Evolutionary conservation across 73 alveolate species (phyloP).

Genomic region (Loxodes magnus): DNA sequence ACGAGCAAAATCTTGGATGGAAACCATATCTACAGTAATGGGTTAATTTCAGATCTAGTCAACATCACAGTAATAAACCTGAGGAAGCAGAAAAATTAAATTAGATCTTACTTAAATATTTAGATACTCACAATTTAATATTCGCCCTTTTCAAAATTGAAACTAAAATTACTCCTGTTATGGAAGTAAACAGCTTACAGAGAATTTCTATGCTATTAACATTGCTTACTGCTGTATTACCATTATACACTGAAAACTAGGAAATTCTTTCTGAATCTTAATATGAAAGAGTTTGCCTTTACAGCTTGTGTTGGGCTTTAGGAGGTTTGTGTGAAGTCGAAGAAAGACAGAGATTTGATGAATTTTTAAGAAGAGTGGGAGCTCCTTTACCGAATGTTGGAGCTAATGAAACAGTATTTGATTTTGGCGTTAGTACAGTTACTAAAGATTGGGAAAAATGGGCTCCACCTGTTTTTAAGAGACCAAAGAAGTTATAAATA

Average conservation of each 20-base stretch:
- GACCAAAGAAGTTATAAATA: not conserved
- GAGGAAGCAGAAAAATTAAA: constrained; percentile 22
- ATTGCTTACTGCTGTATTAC: constrained; percentile 50
- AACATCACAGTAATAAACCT: not conserved
- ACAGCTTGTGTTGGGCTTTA: constrained; percentile 90
- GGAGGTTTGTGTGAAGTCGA: constrained; percentile 98
- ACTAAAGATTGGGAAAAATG: constrained; percentile 81
- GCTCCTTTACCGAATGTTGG: constrained; percentile 83
- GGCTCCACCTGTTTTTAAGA: constrained; percentile 75
- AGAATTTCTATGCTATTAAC: constrained; percentile 50
- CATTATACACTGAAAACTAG: constrained; percentile 53
- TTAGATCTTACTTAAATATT: constrained; percentile 21
- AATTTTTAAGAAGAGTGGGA: constrained; percentile 75
- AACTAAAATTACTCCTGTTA: constrained; percentile 53
- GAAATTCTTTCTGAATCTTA: constrained; percentile 53
- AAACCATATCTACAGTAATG: constrained; percentile 95
- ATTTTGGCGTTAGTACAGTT: constrained; percentile 57
- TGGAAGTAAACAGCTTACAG: constrained; percentile 54
- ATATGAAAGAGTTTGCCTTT: constrained; percentile 79
- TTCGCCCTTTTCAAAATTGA: constrained; percentile 19
- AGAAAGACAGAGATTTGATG: constrained; percentile 93
- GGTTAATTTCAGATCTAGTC: constrained; percentile 43
- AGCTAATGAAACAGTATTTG: constrained; percentile 87
- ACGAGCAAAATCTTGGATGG: constrained; percentile 97
- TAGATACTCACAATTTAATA: constrained; percentile 10